A percentile compares a stretch with the other conserved stretches of the same genome.
phyloP scores from a whole-genome alignment of 2,329 filamentous ascomycete genomes.

The Ophiognomonia clavigignenti-juglandacearum region DNA sequence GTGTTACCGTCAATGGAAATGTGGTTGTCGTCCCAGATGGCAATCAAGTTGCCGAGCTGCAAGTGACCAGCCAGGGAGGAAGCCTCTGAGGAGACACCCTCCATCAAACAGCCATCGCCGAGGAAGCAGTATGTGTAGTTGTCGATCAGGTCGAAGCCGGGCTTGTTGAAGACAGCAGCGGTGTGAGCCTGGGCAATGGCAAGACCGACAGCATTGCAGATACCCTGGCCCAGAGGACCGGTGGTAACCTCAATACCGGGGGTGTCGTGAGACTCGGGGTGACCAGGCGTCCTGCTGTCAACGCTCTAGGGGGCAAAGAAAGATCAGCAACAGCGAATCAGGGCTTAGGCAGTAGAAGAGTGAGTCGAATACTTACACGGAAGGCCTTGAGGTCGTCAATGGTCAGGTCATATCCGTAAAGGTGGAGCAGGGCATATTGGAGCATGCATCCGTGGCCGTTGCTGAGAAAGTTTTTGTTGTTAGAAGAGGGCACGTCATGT shows the following conservation, averaged over 20 bases:
- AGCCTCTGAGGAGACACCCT: constrained; percentile 93
- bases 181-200: constrained; percentile 95
- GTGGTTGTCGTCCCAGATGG: constrained; percentile 97
- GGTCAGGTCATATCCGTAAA: constrained; percentile 83
- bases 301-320: constrained; percentile 31
- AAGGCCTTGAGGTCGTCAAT: constrained; percentile 94
- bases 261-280: constrained; percentile 95
- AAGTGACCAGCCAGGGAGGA: constrained; percentile 90
- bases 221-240: constrained; percentile 94
- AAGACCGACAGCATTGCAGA: constrained; percentile 95
- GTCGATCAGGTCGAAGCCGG: constrained; percentile 82
- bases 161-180: constrained; percentile 92
- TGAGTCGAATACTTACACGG: constrained; percentile 63
- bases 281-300: constrained; percentile 81
- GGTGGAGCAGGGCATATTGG: constrained; percentile 95
- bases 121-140: constrained; percentile 98
- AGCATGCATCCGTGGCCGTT: constrained; percentile 99
- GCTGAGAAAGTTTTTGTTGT: constrained; percentile 3
- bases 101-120: constrained; percentile 97
- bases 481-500: constrained; percentile 4
- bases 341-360: not conserved
- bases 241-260: constrained; percentile 97
- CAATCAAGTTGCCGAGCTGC: constrained; percentile 95
- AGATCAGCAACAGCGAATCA: not conserved
- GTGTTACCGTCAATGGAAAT: constrained; percentile 94